Evolutionary conservation across 2,329 filamentous ascomycete species (phyloP), one percentile per base, ranked within the genome.

Genomic region (Aspergillus sp.): DNA sequence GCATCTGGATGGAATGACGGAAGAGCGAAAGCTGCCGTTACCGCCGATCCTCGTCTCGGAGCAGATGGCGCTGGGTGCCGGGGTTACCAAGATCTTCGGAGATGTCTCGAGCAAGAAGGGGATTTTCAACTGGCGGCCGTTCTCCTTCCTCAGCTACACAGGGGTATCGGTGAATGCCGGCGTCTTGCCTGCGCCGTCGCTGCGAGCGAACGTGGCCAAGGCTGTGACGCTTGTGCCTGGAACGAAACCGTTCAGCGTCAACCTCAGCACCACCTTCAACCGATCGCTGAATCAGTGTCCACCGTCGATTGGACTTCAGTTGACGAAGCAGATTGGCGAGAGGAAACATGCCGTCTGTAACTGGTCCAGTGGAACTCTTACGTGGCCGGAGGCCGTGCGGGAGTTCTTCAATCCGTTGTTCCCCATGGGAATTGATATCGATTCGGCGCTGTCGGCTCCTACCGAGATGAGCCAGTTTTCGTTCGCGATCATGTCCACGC

Each of bases 321-420:
- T 70, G 13, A 56, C 61, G 13, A 71, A 68, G 49, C 55, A 62
- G 48, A 55, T 76, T 11, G 66, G 68, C 1, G 17, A 58, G 5
- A 56, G 58, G 20, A 70, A 71, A 31, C 47, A 66, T 19, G 68
- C 63, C 2, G 66, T 67, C 45, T 62, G 66, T 38, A 64, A 66
- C 19, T 74, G 70, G 71, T 65, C 66, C 4, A 74, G 68, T 54
- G 73, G 73, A n/a, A 54, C 62, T n/a, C 46, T 69, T 20, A 21
- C 43, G 1, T 76, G 72, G 72, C 72, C 73, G 10, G 31, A 47
- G 6, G 43, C 60, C 13, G 21, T 70, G 16, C 58, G 58, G 31
- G 49, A 55, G 6, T 36, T 71, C 6, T 56, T 68, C 14, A 55
- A 57, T 6, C 60, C 62, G 5, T 56, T 67, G 47, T 52, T 57